phyloP scores from a whole-genome alignment of 2,329 filamentous ascomycete genomes.

The Pyrenophora seminiperda region DNA sequence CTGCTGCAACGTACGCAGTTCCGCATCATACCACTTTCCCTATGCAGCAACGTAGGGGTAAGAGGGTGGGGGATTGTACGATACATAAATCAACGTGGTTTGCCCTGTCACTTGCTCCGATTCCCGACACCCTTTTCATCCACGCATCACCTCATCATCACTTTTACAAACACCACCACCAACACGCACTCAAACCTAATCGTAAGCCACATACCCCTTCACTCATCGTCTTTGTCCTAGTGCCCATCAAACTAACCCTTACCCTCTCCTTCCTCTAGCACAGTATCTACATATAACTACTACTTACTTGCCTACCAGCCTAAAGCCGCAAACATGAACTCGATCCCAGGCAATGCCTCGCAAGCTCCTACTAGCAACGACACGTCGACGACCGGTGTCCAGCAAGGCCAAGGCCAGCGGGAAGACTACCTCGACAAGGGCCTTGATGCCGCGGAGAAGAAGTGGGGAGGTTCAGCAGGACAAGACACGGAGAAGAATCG shows the following conservation, averaged over 20 bases:
- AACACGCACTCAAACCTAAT: background rate
- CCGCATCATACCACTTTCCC: background rate
- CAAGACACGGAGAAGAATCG: slow-evolving; percentile 47
- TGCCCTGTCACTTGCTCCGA: background rate
- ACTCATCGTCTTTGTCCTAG: no score
- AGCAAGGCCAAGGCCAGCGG: slow-evolving; percentile 4
- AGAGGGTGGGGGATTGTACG: no score
- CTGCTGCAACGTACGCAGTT: no score
- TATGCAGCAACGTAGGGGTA: no score
- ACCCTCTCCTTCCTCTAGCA: background rate
- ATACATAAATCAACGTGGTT: no score
- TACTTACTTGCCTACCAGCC: no score
- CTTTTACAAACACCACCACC: background rate
- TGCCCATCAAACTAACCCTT: background rate
- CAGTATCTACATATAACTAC: background rate
- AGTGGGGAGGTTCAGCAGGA: slow-evolving; percentile 48
- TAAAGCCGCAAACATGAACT: slow-evolving; percentile 11
- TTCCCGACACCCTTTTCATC: background rate
- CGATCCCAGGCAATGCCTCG: slow-evolving; percentile 1
- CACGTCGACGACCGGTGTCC: background rate
- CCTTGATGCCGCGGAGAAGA: slow-evolving; percentile 45
- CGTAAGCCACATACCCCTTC: no score
- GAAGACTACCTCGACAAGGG: slow-evolving; percentile 25
- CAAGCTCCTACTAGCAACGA: slow-evolving; percentile 4
- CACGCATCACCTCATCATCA: background rate